Conservation (phyloP, 2,329 filamentous ascomycete genomes). For the Botrytis fragariae region DNA sequence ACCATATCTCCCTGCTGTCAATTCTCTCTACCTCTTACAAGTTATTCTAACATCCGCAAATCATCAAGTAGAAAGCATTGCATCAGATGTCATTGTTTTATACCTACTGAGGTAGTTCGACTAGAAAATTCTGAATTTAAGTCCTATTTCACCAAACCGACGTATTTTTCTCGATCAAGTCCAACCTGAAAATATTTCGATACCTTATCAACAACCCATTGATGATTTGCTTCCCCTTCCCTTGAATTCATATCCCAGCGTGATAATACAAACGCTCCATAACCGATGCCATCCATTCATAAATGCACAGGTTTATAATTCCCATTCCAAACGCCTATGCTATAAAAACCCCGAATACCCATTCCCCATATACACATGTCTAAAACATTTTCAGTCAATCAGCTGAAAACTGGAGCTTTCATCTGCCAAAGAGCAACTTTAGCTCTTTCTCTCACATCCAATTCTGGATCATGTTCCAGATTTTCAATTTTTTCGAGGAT, state of each 20-base stretch:
- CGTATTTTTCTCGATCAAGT: background rate
- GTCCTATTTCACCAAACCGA: background rate
- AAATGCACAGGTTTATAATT: background rate
- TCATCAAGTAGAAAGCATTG: background rate
- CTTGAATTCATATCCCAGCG: background rate
- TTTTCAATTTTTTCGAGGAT: slow-evolving; percentile 64
- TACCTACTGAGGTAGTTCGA: background rate
- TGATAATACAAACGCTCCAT: slow-evolving; percentile 3
- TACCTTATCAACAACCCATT: background rate
- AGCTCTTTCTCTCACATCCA: slow-evolving; percentile 80
- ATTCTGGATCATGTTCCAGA: slow-evolving; percentile 66
- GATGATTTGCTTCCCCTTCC: background rate
- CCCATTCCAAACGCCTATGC: slow-evolving; percentile 10
- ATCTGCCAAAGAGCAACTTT: slow-evolving; percentile 77
- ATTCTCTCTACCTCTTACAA: background rate
- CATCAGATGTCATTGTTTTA: background rate
- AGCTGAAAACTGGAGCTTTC: slow-evolving; percentile 35
- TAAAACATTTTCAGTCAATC: background rate
- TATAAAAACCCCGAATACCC: background rate
- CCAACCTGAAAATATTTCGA: background rate
- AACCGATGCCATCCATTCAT: slow-evolving; percentile 1
- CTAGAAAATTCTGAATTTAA: background rate
- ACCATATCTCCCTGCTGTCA: background rate
- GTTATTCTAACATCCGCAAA: background rate
- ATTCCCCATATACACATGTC: background rate